Percentiles rank a stretch among this genome's conserved stretches.
These are phyloP conservation scores for Caulochytrium protostelioides DNA, from an alignment of 371 early-diverging fungal genomes.

Conservation along the genomic window DNA sequence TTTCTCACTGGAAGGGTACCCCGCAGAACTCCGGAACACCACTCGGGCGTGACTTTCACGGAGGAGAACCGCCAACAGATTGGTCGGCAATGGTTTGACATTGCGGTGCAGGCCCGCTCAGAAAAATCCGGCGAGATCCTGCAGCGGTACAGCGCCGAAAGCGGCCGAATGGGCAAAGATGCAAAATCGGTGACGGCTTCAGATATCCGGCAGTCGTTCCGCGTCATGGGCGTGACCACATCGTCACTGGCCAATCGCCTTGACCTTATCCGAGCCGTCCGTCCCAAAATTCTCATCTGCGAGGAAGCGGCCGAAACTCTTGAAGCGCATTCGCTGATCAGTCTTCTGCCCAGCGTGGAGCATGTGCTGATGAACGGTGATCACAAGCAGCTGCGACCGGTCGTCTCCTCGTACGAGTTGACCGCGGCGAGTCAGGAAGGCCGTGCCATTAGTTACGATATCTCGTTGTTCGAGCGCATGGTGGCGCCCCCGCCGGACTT, in stretches of 20 bases:
- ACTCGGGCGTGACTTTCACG: no score
- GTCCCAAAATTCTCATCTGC: not conserved
- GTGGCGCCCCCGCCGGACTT: no score
- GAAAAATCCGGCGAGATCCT: no score
- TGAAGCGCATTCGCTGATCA: constrained; percentile 2
- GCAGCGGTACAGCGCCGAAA: not conserved
- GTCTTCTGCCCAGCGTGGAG: not conserved
- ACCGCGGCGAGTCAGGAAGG: not conserved
- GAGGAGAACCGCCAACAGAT: no score
- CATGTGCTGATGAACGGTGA: constrained; percentile 1
- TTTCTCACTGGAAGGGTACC: no score
- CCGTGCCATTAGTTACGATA: no score
- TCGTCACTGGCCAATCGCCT: not conserved
- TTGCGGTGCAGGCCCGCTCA: no score
- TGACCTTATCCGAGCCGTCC: not conserved
- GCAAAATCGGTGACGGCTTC: no score
- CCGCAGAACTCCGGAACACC: no score
- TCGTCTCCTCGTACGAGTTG: not conserved
- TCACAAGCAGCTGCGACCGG: constrained; percentile 2
- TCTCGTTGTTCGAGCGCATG: constrained; percentile 3
- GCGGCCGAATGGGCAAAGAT: not conserved
- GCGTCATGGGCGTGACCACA: not conserved
- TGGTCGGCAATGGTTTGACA: no score
- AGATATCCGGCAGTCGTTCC: no score
- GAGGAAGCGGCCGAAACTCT: constrained; percentile 3